A percentile compares a stretch with the other conserved stretches of the same genome.
These are phyloP conservation scores for Pelagophyceae sp. DNA, from an alignment of 352 stramenopile species.

Conservation along the genomic window DNA sequence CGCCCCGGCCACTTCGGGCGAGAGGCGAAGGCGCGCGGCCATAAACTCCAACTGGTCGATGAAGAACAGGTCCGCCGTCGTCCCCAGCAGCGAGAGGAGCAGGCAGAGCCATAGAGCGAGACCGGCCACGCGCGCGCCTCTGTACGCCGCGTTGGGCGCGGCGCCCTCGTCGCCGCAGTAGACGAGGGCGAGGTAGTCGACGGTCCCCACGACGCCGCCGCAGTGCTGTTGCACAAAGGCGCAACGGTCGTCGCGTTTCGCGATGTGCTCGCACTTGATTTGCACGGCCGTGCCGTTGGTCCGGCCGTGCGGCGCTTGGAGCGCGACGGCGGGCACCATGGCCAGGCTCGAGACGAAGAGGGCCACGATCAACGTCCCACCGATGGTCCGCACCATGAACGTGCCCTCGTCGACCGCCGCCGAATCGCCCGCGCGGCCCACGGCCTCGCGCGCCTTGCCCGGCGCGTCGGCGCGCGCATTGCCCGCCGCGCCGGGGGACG, in stretches of 20 bases:
- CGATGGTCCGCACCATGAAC: not conserved
- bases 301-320: not conserved
- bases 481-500: too few species aligned
- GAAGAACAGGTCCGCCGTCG: conserved; percentile 75
- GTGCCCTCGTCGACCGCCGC: too few species aligned
- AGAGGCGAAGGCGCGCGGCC: conserved; percentile 52
- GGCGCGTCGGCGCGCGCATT: too few species aligned
- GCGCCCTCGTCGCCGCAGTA: not conserved
- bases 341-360: not conserved
- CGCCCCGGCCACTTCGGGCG: conserved; percentile 46
- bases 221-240: not conserved
- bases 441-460: too few species aligned
- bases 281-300: not conserved
- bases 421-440: too few species aligned
- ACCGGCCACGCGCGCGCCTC: not conserved
- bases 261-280: not conserved
- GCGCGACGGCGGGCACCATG: not conserved
- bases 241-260: not conserved
- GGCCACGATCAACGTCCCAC: not conserved
- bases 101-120: conserved; percentile 26
- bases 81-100: conserved; percentile 51
- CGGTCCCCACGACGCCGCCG: not conserved
- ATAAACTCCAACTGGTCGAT: conserved; percentile 72
- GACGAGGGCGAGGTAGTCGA: conserved; percentile 7
- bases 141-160: not conserved